Conservation (phyloP, 805 yeast species). For the Kodamaea neixiangensis region DNA sequence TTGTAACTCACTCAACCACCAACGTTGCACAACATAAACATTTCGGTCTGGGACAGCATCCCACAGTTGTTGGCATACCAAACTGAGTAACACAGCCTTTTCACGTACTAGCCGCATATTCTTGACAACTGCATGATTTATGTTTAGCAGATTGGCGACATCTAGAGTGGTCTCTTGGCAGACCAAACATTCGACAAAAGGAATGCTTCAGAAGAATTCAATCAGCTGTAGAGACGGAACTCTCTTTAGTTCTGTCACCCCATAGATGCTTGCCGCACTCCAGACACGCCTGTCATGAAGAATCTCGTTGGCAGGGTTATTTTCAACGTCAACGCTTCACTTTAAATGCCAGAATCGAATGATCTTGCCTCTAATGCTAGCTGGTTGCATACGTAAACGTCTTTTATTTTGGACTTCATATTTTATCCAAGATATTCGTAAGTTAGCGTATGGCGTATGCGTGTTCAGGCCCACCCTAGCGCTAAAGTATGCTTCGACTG, state of each 20-base stretch:
- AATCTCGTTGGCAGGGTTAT: background rate
- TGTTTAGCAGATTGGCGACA: background rate
- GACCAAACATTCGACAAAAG: background rate
- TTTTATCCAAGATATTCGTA: background rate
- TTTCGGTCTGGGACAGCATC: background rate
- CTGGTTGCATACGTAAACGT: background rate
- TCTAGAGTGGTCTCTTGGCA: background rate
- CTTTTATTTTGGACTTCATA: background rate
- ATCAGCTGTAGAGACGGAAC: background rate
- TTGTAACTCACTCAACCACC: background rate
- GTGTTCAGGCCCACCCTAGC: background rate
- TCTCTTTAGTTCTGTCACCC: background rate
- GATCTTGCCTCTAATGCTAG: background rate
- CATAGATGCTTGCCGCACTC: background rate
- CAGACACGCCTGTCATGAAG: background rate
- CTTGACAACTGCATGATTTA: background rate
- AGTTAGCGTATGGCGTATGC: background rate
- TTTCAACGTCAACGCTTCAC: background rate
- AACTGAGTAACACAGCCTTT: background rate
- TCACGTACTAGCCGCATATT: background rate
- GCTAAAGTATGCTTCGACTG: too few relatives aligned
- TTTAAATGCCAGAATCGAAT: slow-evolving; percentile 2
- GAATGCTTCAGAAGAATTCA: background rate
- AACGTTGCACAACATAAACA: background rate
- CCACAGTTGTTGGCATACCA: background rate